Conservation (phyloP, 2,329 filamentous ascomycete species). For the Clarireedia hainanense region DNA sequence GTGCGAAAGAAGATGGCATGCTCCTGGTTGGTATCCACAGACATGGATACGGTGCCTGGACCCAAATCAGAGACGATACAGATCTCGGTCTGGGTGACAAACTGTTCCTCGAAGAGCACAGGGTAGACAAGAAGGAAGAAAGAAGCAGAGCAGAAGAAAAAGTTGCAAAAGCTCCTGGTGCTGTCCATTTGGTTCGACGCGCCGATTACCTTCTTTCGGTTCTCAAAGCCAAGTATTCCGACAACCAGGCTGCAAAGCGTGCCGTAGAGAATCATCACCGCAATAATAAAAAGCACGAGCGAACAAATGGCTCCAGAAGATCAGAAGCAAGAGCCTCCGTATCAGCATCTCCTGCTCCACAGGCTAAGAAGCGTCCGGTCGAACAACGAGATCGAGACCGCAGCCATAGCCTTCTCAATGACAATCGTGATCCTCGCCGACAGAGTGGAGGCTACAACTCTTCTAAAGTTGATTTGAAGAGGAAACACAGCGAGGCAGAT, state of each 20-base stretch:
- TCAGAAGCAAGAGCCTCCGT: constrained; percentile 50
- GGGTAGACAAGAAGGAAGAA: constrained; percentile 96
- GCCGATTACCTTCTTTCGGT: constrained; percentile 96
- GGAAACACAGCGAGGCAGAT: constrained; percentile 50
- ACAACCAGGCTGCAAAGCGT: constrained; percentile 66
- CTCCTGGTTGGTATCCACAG: constrained; percentile 86
- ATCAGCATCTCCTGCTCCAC: constrained; percentile 65
- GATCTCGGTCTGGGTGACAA: constrained; percentile 84
- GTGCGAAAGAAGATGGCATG: constrained; percentile 92
- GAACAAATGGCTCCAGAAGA: constrained; percentile 51
- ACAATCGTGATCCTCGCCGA: constrained; percentile 29
- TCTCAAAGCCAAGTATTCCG: constrained; percentile 74
- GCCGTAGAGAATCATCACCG: constrained; percentile 89
- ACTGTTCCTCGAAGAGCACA: constrained; percentile 93
- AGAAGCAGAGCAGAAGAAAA: constrained; percentile 66
- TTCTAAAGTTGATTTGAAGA: constrained; percentile 42
- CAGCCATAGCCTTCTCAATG: constrained; percentile 31
- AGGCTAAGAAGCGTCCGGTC: constrained; percentile 35
- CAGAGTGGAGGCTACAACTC: constrained; percentile 16
- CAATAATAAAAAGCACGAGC: constrained; percentile 72
- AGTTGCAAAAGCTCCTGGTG: constrained; percentile 83
- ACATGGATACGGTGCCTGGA: constrained; percentile 94
- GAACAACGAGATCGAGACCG: constrained; percentile 38
- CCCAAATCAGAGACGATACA: constrained; percentile 82
- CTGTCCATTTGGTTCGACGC: constrained; percentile 89